Percentiles rank a stretch among this genome's conserved stretches.
These are phyloP conservation scores for Rhizopus delemar DNA, from an alignment of 371 early-diverging fungal species.

Conservation along the genomic window DNA sequence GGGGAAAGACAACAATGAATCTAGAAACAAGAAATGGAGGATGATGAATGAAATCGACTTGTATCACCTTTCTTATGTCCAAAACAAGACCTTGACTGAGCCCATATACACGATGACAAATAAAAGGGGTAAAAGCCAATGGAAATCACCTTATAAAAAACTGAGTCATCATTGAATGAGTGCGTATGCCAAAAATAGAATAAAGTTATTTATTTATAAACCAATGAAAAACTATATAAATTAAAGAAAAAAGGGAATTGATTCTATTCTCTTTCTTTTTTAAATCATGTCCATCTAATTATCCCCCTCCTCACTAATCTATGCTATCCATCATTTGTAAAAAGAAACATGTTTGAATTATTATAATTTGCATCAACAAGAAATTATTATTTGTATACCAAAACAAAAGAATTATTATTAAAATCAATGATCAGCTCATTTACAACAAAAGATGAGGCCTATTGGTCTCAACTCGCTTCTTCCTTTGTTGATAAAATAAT, in stretches of 20 bases:
- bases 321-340: no score
- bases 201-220: background rate
- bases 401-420: background rate
- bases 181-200: background rate
- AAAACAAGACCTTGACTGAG: background rate
- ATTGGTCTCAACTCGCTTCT: slow-evolving; percentile 36
- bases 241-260: background rate
- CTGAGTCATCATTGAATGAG: background rate
- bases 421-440: background rate
- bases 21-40: no score
- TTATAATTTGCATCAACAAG: no score
- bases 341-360: no score
- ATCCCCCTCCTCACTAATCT: no score
- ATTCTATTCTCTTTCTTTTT: background rate
- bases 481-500: slow-evolving; percentile 35
- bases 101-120: background rate
- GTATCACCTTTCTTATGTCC: background rate
- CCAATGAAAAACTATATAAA: background rate
- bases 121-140: slow-evolving; percentile 2
- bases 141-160: background rate
- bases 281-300: background rate
- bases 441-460: slow-evolving; percentile 23
- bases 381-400: background rate
- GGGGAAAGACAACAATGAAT: no score
- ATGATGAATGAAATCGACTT: no score